Evolutionary conservation across 176 grass and related monocot species (phyloP).

Genomic region (Carex pumila): DNA sequence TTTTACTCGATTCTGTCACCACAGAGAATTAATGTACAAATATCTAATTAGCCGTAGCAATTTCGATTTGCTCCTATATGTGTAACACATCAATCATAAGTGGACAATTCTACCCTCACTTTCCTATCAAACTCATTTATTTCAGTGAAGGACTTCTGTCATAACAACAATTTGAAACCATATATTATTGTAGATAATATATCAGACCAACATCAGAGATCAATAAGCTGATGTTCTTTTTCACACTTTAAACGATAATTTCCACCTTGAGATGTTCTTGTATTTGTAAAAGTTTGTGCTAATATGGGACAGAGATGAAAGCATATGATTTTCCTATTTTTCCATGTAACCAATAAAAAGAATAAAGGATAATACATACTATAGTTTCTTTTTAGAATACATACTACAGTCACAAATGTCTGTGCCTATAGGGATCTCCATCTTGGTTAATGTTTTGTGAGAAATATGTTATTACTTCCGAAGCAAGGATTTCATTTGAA

Average conservation of each 20-base stretch:
- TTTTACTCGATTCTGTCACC: neutral
- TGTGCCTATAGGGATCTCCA: neutral
- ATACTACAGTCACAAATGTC: neutral
- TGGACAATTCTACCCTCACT: neutral
- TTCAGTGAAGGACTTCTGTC: neutral
- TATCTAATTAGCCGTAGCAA: neutral
- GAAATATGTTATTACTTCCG: neutral
- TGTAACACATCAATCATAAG: neutral
- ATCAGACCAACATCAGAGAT: neutral
- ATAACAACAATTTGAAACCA: neutral
- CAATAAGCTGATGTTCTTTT: neutral
- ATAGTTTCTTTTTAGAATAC: neutral
- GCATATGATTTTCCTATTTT: neutral
- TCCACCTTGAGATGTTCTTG: no score
- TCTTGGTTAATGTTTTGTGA: neutral
- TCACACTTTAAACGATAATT: no score
- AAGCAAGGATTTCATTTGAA: neutral
- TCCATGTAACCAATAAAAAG: neutral
- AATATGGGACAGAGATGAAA: neutral
- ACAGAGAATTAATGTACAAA: neutral
- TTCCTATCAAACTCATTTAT: neutral
- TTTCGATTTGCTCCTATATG: neutral
- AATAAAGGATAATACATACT: neutral
- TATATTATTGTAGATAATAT: neutral
- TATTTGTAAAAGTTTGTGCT: no score